These are phyloP conservation scores for Solanum peruvianum DNA, from an alignment of 257 asterid genomes.

Conservation along the genomic window DNA sequence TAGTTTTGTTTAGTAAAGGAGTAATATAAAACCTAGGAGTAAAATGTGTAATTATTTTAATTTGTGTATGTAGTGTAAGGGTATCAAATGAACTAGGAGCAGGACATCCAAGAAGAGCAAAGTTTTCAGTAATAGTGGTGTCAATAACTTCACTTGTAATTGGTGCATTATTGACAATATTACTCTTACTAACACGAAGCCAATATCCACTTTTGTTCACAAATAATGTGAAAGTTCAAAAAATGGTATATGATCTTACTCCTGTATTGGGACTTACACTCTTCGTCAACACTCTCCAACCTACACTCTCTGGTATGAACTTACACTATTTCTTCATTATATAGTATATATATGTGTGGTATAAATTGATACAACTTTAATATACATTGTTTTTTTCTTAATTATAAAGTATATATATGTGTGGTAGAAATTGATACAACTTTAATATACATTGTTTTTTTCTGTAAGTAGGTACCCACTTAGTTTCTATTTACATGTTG, in stretches of 20 bases:
- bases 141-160: background rate
- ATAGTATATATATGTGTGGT: background rate
- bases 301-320: constrained; percentile 2
- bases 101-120: background rate
- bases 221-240: background rate
- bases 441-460: background rate
- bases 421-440: background rate
- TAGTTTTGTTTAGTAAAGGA: no score
- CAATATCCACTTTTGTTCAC: background rate
- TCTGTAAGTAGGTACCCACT: no score
- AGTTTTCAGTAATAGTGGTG: background rate
- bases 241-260: constrained; percentile 1
- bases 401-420: no score
- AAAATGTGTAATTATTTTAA: background rate
- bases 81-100: constrained; percentile 7
- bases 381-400: no score
- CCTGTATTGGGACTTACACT: constrained; percentile 1
- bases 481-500: no score
- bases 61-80: background rate
- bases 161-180: background rate
- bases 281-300: background rate
- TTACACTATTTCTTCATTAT: background rate
- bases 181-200: background rate
- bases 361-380: background rate
- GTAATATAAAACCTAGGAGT: background rate